A percentile compares a stretch with the other conserved stretches of the same genome.
These are phyloP conservation scores for Aspergillus ochraceus DNA, from an alignment of 2,329 filamentous ascomycete genomes.

Conservation along the genomic window DNA sequence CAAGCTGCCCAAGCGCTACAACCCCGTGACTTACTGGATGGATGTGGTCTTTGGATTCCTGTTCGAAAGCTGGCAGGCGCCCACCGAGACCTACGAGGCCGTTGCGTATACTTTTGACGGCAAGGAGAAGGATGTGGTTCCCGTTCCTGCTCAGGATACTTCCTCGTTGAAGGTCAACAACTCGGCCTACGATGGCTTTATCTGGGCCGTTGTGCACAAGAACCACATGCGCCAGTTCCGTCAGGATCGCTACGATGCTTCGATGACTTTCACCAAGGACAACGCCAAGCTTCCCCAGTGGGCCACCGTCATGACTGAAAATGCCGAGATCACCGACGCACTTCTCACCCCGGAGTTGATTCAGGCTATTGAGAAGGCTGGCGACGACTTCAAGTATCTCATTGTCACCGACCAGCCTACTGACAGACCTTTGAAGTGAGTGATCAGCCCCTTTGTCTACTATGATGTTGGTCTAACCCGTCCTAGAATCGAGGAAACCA, in stretches of 20 bases:
- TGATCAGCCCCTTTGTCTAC: constrained; percentile 16
- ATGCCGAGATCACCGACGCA: constrained; percentile 85
- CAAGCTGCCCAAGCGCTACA: constrained; percentile 80
- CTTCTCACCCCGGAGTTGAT: constrained; percentile 86
- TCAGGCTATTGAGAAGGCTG: constrained; percentile 74
- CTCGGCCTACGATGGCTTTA: constrained; percentile 80
- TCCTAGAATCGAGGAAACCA: constrained; percentile 74
- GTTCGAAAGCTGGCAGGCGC: constrained; percentile 70
- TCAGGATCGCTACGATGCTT: constrained; percentile 91
- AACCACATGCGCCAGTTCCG: constrained; percentile 85
- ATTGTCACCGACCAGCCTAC: constrained; percentile 86
- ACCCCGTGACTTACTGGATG: constrained; percentile 66
- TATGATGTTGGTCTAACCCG: neutral
- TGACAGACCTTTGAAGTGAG: constrained; percentile 82
- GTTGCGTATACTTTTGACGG: constrained; percentile 88
- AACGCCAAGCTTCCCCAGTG: constrained; percentile 83
- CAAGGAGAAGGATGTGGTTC: constrained; percentile 77
- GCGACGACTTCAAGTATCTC: constrained; percentile 79
- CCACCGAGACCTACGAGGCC: constrained; percentile 73
- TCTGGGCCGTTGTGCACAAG: constrained; percentile 96
- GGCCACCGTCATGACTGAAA: constrained; percentile 95
- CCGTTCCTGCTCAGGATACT: constrained; percentile 63
- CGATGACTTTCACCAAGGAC: constrained; percentile 90
- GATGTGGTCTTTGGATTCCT: constrained; percentile 74
- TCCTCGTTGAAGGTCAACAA: constrained; percentile 52